Evolutionary conservation across 2,329 filamentous ascomycete species (phyloP).

Genomic region (Lojkania enalia): DNA sequence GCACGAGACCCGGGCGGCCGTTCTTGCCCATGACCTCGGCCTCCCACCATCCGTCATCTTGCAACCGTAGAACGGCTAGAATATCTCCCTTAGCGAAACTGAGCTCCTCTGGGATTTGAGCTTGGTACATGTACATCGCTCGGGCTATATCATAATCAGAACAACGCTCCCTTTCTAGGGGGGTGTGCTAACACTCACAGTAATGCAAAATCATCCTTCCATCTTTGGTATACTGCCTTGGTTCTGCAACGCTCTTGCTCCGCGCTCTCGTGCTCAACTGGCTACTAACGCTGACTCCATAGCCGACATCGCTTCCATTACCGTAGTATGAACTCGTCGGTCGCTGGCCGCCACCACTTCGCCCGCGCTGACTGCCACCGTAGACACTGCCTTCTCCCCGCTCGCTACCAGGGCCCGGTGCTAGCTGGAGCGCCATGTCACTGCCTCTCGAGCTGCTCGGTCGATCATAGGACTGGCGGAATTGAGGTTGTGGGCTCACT

Average conservation of each 20-base stretch:
- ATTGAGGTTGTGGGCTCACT: slow-evolving; percentile 58
- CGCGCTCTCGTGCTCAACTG: slow-evolving; percentile 52
- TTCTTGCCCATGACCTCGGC: slow-evolving; percentile 78
- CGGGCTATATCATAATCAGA: slow-evolving; percentile 63
- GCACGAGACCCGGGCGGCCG: slow-evolving; percentile 61
- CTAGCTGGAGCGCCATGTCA: slow-evolving; percentile 52
- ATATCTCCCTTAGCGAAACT: slow-evolving; percentile 92
- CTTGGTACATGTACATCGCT: slow-evolving; percentile 90
- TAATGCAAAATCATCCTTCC: slow-evolving; percentile 89
- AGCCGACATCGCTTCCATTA: slow-evolving; percentile 32
- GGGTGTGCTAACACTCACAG: slow-evolving; percentile 64
- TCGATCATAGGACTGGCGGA: slow-evolving; percentile 52
- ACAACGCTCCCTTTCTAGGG: neutral
- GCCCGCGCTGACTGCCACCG: slow-evolving; percentile 45
- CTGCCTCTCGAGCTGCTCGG: slow-evolving; percentile 51
- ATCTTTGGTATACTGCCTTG: slow-evolving; percentile 81
- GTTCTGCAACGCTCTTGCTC: slow-evolving; percentile 87
- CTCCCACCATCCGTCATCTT: slow-evolving; percentile 99
- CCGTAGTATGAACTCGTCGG: slow-evolving; percentile 52
- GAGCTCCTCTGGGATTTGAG: slow-evolving; percentile 92
- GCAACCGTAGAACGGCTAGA: slow-evolving; percentile 82
- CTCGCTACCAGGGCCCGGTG: slow-evolving; percentile 42
- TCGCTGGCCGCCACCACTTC: slow-evolving; percentile 31
- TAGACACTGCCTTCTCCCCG: slow-evolving; percentile 46
- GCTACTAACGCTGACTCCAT: slow-evolving; percentile 29